These are phyloP conservation scores for Scedosporium apiospermum DNA, from an alignment of 2,329 filamentous ascomycete genomes.

Conservation along the genomic window DNA sequence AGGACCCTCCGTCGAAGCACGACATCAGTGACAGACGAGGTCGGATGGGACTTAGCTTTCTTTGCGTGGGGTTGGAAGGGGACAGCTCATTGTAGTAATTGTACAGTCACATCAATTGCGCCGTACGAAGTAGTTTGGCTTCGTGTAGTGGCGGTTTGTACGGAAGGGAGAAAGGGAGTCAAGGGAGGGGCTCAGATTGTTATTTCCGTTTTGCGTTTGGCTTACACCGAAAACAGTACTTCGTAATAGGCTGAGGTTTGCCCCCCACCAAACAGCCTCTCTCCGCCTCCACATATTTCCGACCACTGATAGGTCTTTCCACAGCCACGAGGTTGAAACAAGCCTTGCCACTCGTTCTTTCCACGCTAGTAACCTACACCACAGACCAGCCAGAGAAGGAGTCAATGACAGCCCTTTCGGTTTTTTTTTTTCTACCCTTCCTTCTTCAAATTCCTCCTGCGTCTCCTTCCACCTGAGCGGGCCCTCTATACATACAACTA, in stretches of 20 bases:
- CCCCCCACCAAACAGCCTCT: neutral
- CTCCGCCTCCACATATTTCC: neutral
- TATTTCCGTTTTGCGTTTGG: neutral
- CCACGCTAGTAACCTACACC: neutral
- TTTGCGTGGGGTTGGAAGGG: too few species aligned
- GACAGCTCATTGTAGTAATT: too few species aligned
- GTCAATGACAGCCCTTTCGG: neutral
- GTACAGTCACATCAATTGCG: too few species aligned
- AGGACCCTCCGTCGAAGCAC: too few species aligned
- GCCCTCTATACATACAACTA: too few species aligned
- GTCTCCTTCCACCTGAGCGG: too few species aligned
- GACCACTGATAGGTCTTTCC: neutral
- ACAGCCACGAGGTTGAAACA: slow-evolving; percentile 5
- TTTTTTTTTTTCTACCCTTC: neutral
- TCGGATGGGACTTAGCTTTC: too few species aligned
- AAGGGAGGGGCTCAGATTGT: neutral
- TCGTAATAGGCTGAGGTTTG: neutral
- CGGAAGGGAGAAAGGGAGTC: too few species aligned
- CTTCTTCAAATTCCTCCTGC: neutral
- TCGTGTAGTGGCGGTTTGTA: too few species aligned
- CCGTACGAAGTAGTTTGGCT: too few species aligned
- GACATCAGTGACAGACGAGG: too few species aligned
- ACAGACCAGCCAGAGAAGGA: neutral
- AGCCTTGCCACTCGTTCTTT: slow-evolving; percentile 3
- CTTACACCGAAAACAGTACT: neutral